These are phyloP conservation scores for Penicillium rolfsii DNA, from an alignment of 2,329 filamentous ascomycete species.

Conservation along the genomic window DNA sequence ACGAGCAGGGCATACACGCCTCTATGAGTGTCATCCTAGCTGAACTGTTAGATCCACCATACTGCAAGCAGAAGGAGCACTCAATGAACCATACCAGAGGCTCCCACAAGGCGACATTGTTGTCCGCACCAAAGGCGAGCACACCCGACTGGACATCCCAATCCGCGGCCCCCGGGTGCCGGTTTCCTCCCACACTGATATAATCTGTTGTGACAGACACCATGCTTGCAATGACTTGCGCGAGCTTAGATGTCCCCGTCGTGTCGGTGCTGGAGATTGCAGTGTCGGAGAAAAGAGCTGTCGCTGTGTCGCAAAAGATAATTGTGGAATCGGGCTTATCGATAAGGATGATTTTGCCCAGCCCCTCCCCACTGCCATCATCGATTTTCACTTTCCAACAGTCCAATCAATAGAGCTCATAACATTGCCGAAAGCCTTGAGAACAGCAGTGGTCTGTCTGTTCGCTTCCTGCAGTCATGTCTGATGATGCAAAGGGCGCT, in stretches of 20 bases:
- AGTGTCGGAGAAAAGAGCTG: conserved; percentile 25
- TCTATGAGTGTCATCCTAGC: conserved; percentile 47
- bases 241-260: conserved; percentile 4
- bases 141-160: conserved; percentile 73
- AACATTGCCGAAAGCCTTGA: not conserved
- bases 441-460: not conserved
- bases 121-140: conserved; percentile 86
- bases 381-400: conserved; percentile 8
- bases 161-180: conserved; percentile 86
- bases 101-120: conserved; percentile 86
- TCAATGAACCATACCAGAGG: conserved; percentile 63
- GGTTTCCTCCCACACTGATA: conserved; percentile 82
- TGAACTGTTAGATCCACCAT: conserved; percentile 14
- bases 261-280: conserved; percentile 6
- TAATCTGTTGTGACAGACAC: conserved; percentile 51
- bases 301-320: conserved; percentile 29
- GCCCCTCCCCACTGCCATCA: conserved; percentile 24
- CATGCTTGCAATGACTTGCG: conserved; percentile 32
- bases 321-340: conserved; percentile 40
- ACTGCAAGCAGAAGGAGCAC: not conserved
- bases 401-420: not conserved
- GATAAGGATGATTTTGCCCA: conserved; percentile 38
- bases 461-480: conserved; percentile 7
- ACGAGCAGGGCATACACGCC: conserved; percentile 71
- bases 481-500: conserved; percentile 8